Evolutionary conservation across 2,329 filamentous ascomycete species (phyloP), one percentile per base, ranked within the genome.

Genomic region (Shiraia bambusicola): DNA sequence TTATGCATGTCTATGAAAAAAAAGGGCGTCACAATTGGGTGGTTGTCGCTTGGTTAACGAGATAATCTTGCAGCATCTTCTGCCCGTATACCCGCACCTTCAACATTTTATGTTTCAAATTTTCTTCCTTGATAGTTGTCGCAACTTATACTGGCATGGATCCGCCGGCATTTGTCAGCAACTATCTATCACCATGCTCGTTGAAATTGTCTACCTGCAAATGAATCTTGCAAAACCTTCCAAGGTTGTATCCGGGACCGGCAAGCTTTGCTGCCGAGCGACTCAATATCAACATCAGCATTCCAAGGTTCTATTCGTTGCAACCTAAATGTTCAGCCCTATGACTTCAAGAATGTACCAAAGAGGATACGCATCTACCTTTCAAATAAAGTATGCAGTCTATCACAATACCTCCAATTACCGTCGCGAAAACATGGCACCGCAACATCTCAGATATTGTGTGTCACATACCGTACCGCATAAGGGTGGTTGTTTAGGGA

Each of bases 241-340:
- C n/a, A n/a, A n/a, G n/a, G n/a, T n/a, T 34, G 24, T 34, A 28
- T 28, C 44, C 44, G 25, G 36, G 22, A 39, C 39, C 44, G 44
- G 44, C 19, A 22, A 22, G 19, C 19, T 22, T 22, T 22, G 19
- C 8, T 22, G 19, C 19, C 19, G 19, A 22, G 19, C 19, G 8
- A 22, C 19, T 22, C 19, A 22, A 22, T 22, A 22, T 22, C 4
- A 8, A 22, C 19, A 22, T 8, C 4, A 22, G 19, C 19, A 22
- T 22, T 22, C 8, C 19, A 22, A 8, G 4, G 8, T 22, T 22
- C 8, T 8, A 22, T 22, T 22, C 19, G 19, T 22, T 8, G 8
- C 19, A 22, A 8, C 19, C 8, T 22, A 8, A 8, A 22, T 22
- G 19, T 8, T 22, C 4, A 8, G 8, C 4, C 4, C 19, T 8